Evolutionary conservation across 2,329 filamentous ascomycete species (phyloP), one percentile per base, ranked within the genome.

Genomic region (Madurella mycetomatis): DNA sequence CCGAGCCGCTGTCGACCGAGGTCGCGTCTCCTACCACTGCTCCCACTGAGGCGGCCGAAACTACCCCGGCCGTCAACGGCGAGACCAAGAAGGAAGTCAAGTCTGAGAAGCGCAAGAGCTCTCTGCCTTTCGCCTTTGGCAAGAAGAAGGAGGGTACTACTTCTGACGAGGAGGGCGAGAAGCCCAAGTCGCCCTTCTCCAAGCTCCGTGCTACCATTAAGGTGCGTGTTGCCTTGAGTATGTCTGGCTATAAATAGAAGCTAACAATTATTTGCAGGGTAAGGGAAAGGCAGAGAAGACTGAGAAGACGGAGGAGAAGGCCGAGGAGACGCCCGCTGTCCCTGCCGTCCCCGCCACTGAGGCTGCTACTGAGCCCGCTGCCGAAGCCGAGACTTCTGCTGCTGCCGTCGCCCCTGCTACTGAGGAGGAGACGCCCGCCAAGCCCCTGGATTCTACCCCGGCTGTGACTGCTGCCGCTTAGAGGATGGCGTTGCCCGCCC

Each of bases 61-160:
- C 43, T 32, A 66, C 73, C 49, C 74, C 75, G 56, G 72, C 71
- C 56, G 72, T 72, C 62, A 77, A 76, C 60, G 76, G 75, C 56
- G 83, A 85, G 73, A 62, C 74, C 53, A 82, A 82, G 71, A 83
- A 83, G 73, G 81, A 82, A 59, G 70, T 78, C 63, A 91, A 90
- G 84, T 71, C 72, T 46, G 79, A 83, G 73, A 95, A 95, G 88
- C 88, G 90, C 72, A 84, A 85, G 73, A 94, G 89, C 62, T 86
- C 92, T 66, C 72, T 83, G 9, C 79, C 80, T 47, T 95, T 95
- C 73, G 84, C 83, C 65, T 85, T 84, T 67, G 84, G 89, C 65
- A 87, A 90, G 81, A 92, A 92, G 80, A 85, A 87, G 71, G 81
- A 81, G 73, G 55, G 65, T 19, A 69, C 75, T 44, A 66, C 73